Evolutionary conservation across 1,284 basidiomycete genomes (phyloP), one percentile per base, ranked within the genome.

Genomic region (Trametes sp.): DNA sequence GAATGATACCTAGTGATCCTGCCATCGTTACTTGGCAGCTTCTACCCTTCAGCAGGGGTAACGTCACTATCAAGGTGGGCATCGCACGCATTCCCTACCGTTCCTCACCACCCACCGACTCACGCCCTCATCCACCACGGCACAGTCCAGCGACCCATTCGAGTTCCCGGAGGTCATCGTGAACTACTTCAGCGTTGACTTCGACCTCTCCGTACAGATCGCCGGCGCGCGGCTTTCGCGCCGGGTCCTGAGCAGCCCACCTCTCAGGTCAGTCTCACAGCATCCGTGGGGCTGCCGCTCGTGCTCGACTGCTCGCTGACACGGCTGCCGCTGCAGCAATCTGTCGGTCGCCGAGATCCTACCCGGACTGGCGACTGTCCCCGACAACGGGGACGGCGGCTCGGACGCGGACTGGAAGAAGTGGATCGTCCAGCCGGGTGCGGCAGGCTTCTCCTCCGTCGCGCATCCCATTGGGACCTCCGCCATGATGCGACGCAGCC

Each of bases 381-480:
- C 82, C 1, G 75, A 80, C 59, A 75, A 81, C 67, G 76, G 75
- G 2, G 60, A 78, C 24, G 76, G 79, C n/a, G 82, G 81, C 19
- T 74, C 80, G 1, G 80, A 82, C 63, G 76, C 75, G 11, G 79
- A 73, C 24, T 84, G 82, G 82, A 73, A 72, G 59, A 70, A 67
- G 14, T 84, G 82, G 82, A 80, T 85, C 63, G 69, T 71, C 64
- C 64, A 73, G 54, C 49, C 62, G 2, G 65, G 65, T 9, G 10
- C 26, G n/a, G 46, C 49, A 28, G 75, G 74, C 10, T 84, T 80
- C 65, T 57, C 71, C 1, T 76, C 81, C 5, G 83, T 84, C 16
- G 76, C 78, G n/a, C 85, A 87, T 71, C 87, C 87, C 7, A 79
- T 89, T 45, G 87, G 84, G 0, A 89, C 87, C 0, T 81, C 81